Percentiles rank a stretch among this genome's conserved stretches.
phyloP scores from a whole-genome alignment of 371 early-diverging fungal genomes.

The Mortierella polycephala region DNA sequence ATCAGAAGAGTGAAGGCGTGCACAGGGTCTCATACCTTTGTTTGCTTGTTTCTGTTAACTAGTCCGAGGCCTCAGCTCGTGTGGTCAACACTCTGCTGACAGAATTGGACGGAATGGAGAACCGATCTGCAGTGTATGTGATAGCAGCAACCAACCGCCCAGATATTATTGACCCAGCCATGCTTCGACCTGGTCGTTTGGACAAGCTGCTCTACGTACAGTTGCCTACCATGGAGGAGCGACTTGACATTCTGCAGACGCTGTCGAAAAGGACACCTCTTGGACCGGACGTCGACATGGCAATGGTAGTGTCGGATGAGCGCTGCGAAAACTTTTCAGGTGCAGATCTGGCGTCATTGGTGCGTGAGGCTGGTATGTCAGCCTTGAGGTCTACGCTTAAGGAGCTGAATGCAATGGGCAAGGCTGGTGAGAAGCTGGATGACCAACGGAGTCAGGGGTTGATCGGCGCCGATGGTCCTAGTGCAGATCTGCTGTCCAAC shows the following conservation, averaged over 20 bases:
- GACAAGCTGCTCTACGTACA: constrained; percentile 98
- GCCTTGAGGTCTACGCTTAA: constrained; percentile 76
- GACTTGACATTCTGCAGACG: constrained; percentile 91
- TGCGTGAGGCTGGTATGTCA: constrained; percentile 90
- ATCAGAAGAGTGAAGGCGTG: constrained; percentile 22
- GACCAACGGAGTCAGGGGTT: constrained; percentile 29
- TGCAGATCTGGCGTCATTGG: constrained; percentile 94
- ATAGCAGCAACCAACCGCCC: constrained; percentile 99
- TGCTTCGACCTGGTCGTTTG: constrained; percentile 98
- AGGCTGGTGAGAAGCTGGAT: constrained; percentile 46
- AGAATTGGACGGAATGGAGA: constrained; percentile 97
- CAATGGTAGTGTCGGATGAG: constrained; percentile 76
- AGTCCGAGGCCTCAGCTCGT: constrained; percentile 91
- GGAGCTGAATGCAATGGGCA: constrained; percentile 47
- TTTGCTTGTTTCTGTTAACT: constrained; percentile 9
- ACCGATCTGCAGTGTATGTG: constrained; percentile 92
- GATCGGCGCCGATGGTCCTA: constrained; percentile 51
- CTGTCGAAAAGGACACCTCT: constrained; percentile 88
- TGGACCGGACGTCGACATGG: constrained; percentile 72
- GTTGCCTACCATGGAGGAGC: constrained; percentile 85
- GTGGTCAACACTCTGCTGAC: constrained; percentile 99
- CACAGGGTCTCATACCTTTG: constrained; percentile 5
- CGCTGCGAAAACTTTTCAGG: constrained; percentile 85
- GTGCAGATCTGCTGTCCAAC: constrained; percentile 15
- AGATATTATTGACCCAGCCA: constrained; percentile 98